Evolutionary conservation across 164 flowering plant species (phyloP), one percentile per base, ranked within the genome.

Genomic region (Cinnamomum micranthum): DNA sequence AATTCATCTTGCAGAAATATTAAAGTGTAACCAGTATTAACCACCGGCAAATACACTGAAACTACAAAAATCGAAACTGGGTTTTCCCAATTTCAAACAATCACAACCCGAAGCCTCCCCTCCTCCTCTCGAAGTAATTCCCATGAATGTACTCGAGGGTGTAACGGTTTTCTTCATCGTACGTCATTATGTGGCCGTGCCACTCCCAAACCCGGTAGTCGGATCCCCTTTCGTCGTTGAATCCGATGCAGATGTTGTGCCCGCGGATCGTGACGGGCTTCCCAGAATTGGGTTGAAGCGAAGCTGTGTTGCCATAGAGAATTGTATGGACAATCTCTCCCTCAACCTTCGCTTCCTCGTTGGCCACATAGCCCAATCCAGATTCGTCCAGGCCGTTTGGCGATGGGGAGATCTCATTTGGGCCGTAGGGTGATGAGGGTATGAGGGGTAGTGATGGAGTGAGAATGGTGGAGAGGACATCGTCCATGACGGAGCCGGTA

Each of bases 201-300:
- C 99, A 95, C 82, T 95, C 99, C 99, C 99, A 95, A 0, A 93
- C 98, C 68, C 97, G 87, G 60, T 93, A 92, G 71, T 90, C 95
- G 28, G 92, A 86, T 0, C 80, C 93, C 5, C 64, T 66, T 20
- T 93, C 95, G 68, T 88, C 86, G 24, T 88, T 95, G 75, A 81
- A 89, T 41, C 92, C 92, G 62, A 95, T 89, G 68, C 99, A 95
- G 19, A 95, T 81, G 76, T 95, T 88, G 77, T 92, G 95, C 2
- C 93, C 97, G 3, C 92, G 89, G 35, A 95, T 75, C 24, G 95
- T 73, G 7, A 95, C 93, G 2, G 98, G 94, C 77, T 95, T 94
- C 6, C 99, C 98, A 1, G 97, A 92, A 77, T 95, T 95, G 74
- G 98, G 94, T 65, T 89, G 91, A 6, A 95, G 85, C 22, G 87